Evolutionary conservation across 164 flowering plant species (phyloP).

Genomic region (Magnolia officinalis): DNA sequence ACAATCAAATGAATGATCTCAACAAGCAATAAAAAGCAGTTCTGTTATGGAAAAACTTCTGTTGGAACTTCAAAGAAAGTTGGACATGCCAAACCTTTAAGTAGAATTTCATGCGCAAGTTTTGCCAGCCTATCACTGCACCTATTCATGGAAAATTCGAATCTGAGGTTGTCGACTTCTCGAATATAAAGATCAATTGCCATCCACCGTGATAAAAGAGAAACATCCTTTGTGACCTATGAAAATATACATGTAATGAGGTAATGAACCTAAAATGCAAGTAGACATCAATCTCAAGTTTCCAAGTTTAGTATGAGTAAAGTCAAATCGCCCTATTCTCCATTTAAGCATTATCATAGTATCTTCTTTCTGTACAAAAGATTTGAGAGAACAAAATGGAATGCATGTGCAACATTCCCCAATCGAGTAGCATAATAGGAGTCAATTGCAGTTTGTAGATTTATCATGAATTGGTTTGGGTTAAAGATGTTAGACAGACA

Average conservation of each 20-base stretch:
- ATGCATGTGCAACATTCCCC: no score
- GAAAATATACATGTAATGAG: slow-evolving; percentile 8
- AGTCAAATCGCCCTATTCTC: not conserved
- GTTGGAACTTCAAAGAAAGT: slow-evolving; percentile 1
- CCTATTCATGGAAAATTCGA: slow-evolving; percentile 82
- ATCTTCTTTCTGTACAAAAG: not conserved
- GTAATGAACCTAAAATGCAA: no score
- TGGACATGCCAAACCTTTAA: slow-evolving; percentile 46
- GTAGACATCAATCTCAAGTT: not conserved
- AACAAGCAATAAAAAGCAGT: not conserved
- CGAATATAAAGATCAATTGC: slow-evolving; percentile 83
- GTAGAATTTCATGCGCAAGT: slow-evolving; percentile 66
- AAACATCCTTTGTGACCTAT: slow-evolving; percentile 87
- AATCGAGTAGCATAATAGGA: no score
- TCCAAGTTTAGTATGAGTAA: not conserved
- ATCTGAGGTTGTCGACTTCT: slow-evolving; percentile 83
- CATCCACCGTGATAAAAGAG: slow-evolving; percentile 96
- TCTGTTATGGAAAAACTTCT: not conserved
- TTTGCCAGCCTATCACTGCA: slow-evolving; percentile 57
- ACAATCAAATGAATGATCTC: not conserved
- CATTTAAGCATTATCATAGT: not conserved
- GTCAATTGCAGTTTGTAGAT: no score
- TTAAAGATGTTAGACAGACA: no score
- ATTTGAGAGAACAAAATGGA: not conserved
- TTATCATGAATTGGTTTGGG: no score